Evolutionary conservation across 1,139 yeast genomes (phyloP).

Genomic region (Suhomyces bokatorum): DNA sequence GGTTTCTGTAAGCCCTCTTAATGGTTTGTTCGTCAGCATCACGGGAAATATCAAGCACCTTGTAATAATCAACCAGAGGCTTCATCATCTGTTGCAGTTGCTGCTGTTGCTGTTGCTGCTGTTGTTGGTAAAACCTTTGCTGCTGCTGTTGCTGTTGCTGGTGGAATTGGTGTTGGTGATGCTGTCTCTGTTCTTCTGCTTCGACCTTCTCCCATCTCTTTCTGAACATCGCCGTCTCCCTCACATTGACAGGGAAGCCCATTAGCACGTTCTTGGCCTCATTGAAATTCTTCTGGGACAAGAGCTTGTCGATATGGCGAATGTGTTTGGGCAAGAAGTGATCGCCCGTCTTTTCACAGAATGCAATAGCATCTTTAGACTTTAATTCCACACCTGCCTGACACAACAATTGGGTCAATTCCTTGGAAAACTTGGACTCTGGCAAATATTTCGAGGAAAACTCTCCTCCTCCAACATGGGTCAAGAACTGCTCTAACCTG

Average conservation of each 20-base stretch:
- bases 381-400: slow-evolving; percentile 43
- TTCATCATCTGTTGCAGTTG: slow-evolving; percentile 47
- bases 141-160: slow-evolving; percentile 52
- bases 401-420: slow-evolving; percentile 47
- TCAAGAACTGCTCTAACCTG: slow-evolving; percentile 24
- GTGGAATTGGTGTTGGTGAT: slow-evolving; percentile 42
- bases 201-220: slow-evolving; percentile 31
- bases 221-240: slow-evolving; percentile 42
- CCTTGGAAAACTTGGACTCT: slow-evolving; percentile 23
- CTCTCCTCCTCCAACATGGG: slow-evolving; percentile 13
- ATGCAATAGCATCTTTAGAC: slow-evolving; percentile 29
- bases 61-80: slow-evolving; percentile 76
- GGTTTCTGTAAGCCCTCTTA: slow-evolving; percentile 76
- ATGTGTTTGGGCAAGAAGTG: slow-evolving; percentile 49
- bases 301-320: slow-evolving; percentile 44
- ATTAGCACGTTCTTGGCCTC: slow-evolving; percentile 42
- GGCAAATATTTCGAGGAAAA: slow-evolving; percentile 1
- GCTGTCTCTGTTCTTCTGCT: slow-evolving; percentile 33
- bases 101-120: slow-evolving; percentile 40
- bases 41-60: slow-evolving; percentile 64
- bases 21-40: slow-evolving; percentile 74
- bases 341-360: slow-evolving; percentile 36
- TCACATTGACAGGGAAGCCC: slow-evolving; percentile 33
- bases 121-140: slow-evolving; percentile 34
- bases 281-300: slow-evolving; percentile 40